Percentiles rank a stretch among this genome's conserved stretches.
Evolutionary conservation across 345 rosid genomes (phyloP).

Genomic region (Moringa oleifera): DNA sequence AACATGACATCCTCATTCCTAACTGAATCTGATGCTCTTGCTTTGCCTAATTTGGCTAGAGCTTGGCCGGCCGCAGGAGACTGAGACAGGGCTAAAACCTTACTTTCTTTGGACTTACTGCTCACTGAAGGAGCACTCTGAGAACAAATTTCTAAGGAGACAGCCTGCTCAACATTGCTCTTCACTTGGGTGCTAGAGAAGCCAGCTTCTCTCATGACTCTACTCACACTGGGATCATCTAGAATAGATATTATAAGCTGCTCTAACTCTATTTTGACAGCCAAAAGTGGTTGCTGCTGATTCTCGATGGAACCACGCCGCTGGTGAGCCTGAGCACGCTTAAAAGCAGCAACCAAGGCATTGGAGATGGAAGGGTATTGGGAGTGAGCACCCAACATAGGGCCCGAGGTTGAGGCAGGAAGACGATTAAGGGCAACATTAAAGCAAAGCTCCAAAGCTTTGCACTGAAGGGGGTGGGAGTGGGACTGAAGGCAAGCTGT

Average conservation of each 20-base stretch:
- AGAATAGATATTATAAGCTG: conserved; percentile 87
- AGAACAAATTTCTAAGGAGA: conserved; percentile 51
- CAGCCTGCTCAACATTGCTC: conserved; percentile 70
- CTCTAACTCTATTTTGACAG: conserved; percentile 84
- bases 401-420: conserved; percentile 65
- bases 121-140: conserved; percentile 30
- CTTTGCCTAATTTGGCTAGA: conserved; percentile 16
- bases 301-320: conserved; percentile 84
- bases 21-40: conserved; percentile 25
- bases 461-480: conserved; percentile 93
- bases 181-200: conserved; percentile 89
- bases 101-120: conserved; percentile 45
- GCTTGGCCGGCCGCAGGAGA: conserved; percentile 19
- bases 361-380: conserved; percentile 77
- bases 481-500: conserved; percentile 89
- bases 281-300: conserved; percentile 86
- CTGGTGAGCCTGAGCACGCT: conserved; percentile 98
- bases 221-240: conserved; percentile 95
- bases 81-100: conserved; percentile 20
- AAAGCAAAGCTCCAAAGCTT: conserved; percentile 96
- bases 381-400: conserved; percentile 53
- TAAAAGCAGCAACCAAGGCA: conserved; percentile 93
- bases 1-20: conserved; percentile 56
- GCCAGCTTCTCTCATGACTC: conserved; percentile 99
- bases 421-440: conserved; percentile 96